phyloP scores from a whole-genome alignment of 805 yeast genomes.

The Ogataea ramenticola region DNA sequence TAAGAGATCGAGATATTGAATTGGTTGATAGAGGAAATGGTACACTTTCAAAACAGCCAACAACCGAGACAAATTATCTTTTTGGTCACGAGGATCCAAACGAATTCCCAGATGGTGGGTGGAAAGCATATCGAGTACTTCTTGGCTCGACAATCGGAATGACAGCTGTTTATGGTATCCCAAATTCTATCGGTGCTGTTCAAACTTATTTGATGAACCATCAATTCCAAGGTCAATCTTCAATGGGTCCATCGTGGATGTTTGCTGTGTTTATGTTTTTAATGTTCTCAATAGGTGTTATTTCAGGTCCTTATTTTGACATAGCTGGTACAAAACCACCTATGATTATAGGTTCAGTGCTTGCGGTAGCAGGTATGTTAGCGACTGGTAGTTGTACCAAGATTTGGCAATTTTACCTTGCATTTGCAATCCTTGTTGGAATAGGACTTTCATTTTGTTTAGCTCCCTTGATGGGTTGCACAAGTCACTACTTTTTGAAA shows the following conservation, averaged over 20 bases:
- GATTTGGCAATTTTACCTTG: conserved; percentile 54
- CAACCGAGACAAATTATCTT: neutral
- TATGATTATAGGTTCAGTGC: conserved; percentile 33
- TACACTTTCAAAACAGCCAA: too few relatives aligned
- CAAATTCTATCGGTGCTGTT: conserved; percentile 54
- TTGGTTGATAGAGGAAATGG: too few relatives aligned
- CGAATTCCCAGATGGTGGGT: conserved; percentile 53
- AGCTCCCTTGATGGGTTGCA: conserved; percentile 53
- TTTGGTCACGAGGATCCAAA: conserved; percentile 13
- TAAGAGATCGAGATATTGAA: too few relatives aligned
- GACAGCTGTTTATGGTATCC: conserved; percentile 40
- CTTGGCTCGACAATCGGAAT: conserved; percentile 35
- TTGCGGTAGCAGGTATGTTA: conserved; percentile 43
- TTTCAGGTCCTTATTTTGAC: conserved; percentile 47
- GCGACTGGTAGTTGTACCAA: conserved; percentile 46
- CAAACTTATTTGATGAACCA: conserved; percentile 55
- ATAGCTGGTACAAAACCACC: conserved; percentile 45
- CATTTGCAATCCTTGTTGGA: conserved; percentile 51
- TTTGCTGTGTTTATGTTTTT: conserved; percentile 49
- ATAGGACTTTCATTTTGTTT: conserved; percentile 50
- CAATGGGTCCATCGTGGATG: conserved; percentile 56
- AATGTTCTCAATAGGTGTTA: conserved; percentile 30
- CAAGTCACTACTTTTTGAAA: conserved; percentile 54
- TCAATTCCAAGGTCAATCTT: conserved; percentile 37
- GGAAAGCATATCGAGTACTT: conserved; percentile 36